A percentile compares a stretch with the other conserved stretches of the same genome.
These are phyloP conservation scores for Chlorella variabilis DNA, from an alignment of 163 green algal genomes.

Conservation along the genomic window DNA sequence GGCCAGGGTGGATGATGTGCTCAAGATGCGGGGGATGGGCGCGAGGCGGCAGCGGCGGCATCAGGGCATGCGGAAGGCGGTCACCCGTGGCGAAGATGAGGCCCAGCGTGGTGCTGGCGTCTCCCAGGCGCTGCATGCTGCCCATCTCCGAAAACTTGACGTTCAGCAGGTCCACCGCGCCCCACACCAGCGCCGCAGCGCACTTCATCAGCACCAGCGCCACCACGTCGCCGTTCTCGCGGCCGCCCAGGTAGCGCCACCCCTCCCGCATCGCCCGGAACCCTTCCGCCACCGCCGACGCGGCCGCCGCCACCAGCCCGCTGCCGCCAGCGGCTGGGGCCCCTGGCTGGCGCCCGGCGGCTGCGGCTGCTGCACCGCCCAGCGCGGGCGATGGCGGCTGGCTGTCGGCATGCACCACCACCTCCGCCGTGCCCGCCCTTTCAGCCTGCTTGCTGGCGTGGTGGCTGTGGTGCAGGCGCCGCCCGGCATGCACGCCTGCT, in stretches of 20 bases:
- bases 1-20: no score
- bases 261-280: background rate
- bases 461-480: no score
- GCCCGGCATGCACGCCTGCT: no score
- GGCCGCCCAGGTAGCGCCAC: constrained; percentile 31
- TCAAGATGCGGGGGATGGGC: no score
- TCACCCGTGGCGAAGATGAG: constrained; percentile 57
- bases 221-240: constrained; percentile 45
- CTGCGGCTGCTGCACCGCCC: no score
- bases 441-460: no score
- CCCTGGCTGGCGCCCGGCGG: background rate
- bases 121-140: constrained; percentile 52
- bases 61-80: no score
- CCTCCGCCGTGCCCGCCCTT: background rate
- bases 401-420: background rate
- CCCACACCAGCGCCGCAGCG: constrained; percentile 28
- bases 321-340: background rate
- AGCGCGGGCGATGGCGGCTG: background rate
- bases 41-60: no score
- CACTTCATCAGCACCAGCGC: constrained; percentile 56
- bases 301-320: constrained; percentile 1
- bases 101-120: constrained; percentile 49
- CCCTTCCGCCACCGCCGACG: background rate
- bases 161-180: constrained; percentile 44
- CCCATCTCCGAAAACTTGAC: constrained; percentile 47